Conservation (phyloP, 163 green algal genomes). For the Chloroidium sp. region DNA sequence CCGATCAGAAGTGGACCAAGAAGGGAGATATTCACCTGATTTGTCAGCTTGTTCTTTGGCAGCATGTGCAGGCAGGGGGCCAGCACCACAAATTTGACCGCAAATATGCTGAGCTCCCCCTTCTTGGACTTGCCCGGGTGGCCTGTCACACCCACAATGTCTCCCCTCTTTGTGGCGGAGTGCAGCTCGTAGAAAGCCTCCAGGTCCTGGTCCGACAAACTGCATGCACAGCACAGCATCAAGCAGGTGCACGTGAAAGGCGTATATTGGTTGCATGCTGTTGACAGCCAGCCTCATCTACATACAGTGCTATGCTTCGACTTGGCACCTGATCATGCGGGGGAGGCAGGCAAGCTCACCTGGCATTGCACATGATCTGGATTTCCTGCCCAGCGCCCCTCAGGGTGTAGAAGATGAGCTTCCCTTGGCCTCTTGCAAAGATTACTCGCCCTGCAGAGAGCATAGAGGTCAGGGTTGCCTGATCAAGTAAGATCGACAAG, state of each 20-base stretch:
- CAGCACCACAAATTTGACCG: conserved; percentile 61
- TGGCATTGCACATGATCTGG: conserved; percentile 87
- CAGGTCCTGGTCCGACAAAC: conserved; percentile 15
- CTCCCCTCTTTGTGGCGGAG: conserved; percentile 79
- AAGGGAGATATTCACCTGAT: conserved; percentile 49
- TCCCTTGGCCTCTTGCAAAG: conserved; percentile 79
- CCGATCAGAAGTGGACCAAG: too few species aligned
- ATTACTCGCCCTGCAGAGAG: conserved; percentile 69
- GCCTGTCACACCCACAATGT: conserved; percentile 89
- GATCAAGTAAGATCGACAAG: too few species aligned
- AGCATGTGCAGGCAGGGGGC: conserved; percentile 98
- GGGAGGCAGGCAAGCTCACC: conserved; percentile 5
- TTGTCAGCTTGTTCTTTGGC: conserved; percentile 71
- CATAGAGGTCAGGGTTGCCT: neutral
- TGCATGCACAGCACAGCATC: neutral
- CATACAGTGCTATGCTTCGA: too few species aligned
- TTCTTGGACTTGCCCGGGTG: conserved; percentile 91
- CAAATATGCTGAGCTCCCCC: conserved; percentile 94
- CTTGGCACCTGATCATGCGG: too few species aligned
- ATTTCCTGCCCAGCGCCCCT: conserved; percentile 76
- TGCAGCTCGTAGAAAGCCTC: conserved; percentile 65
- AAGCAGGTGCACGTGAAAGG: too few species aligned
- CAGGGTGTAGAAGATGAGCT: conserved; percentile 96
- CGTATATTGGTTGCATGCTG: too few species aligned
- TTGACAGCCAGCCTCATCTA: too few species aligned